Conservation (phyloP, 768 basidiomycete genomes). For the Grammothele lineata region DNA sequence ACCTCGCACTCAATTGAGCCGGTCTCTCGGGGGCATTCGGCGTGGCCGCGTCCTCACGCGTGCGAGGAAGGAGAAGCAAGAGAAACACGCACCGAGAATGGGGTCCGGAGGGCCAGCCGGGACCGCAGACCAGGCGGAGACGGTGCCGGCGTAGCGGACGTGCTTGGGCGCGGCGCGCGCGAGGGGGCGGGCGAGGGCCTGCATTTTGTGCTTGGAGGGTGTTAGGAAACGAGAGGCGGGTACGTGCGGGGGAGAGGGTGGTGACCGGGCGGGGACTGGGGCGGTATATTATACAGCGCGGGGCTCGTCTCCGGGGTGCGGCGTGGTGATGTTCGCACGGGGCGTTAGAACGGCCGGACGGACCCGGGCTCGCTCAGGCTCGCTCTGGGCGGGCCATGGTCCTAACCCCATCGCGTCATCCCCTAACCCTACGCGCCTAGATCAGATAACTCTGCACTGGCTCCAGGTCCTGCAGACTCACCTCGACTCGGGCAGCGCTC, state of each 20-base stretch:
- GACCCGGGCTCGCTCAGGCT: neutral
- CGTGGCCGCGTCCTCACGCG: too few relatives aligned
- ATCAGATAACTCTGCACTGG: constrained; percentile 13
- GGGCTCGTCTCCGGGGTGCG: neutral
- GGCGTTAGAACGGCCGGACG: constrained; percentile 16
- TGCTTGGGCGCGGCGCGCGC: constrained; percentile 47
- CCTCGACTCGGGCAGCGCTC: constrained; percentile 3
- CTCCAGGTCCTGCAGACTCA: constrained; percentile 10
- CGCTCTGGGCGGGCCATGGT: neutral
- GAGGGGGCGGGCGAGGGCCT: constrained; percentile 38
- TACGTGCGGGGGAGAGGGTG: constrained; percentile 19
- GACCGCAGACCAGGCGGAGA: constrained; percentile 80
- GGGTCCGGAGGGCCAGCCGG: constrained; percentile 89
- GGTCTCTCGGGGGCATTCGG: too few relatives aligned
- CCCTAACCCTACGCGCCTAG: constrained; percentile 11
- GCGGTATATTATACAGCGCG: constrained; percentile 5
- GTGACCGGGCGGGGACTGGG: neutral
- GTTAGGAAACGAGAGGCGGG: constrained; percentile 19
- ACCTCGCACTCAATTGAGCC: too few relatives aligned
- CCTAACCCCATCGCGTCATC: constrained; percentile 10
- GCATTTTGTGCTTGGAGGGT: constrained; percentile 40
- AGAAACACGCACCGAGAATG: constrained; percentile 67
- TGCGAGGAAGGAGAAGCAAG: too few relatives aligned
- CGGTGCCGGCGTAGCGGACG: constrained; percentile 33
- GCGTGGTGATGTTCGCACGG: neutral